Base-by-base conservation (phyloP, 129 eudicot species). In the Centella asiatica region DNA sequence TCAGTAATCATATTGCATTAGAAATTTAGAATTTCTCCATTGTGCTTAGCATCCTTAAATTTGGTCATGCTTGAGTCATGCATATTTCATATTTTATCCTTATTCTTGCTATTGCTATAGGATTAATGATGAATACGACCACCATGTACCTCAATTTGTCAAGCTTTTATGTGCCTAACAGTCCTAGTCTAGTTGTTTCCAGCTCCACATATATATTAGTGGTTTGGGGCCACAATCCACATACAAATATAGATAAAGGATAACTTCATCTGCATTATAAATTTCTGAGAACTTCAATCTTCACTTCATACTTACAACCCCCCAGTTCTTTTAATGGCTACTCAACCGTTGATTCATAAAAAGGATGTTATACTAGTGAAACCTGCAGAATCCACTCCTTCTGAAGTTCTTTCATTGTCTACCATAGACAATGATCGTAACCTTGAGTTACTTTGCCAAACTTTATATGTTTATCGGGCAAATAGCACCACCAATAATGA, bases 331-430 rank as follows among this genome's bases (percentile, higher is more conserved):
- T 32, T 5, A 32, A 67, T 56, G 72, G 58, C 48, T 29, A 68
- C n/a, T 15, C 65, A 44, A 13, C 65, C 56, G 17, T 27, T 68
- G 40, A n/a, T 68, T 44, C 56, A 57, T 26, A 68, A 68, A 6
- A 67, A 67, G 11, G 72, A 68, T 42, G 65, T 68, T 22, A 20
- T 44, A 9, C 72, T 68, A 34, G 72, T 68, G 25, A 68, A 57
- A 36, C 72, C 72, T 27, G 65, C 72, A 31, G 19, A 46, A 45
- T 25, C 66, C 39, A 68, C 56, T 32, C 72, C 72, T 45, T 45
- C 49, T 10, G 26, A 68, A n/a, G 45, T 56, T 29, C 72, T 68
- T 68, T 68, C 58, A 57, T 34, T 68, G 28, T 68, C 72, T 52
- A 57, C 72, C 44, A 68, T 68, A 8, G 72, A 68, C 49, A 68